phyloP scores from a whole-genome alignment of 2,329 filamentous ascomycete genomes.

The Dactylellina leptospora region DNA sequence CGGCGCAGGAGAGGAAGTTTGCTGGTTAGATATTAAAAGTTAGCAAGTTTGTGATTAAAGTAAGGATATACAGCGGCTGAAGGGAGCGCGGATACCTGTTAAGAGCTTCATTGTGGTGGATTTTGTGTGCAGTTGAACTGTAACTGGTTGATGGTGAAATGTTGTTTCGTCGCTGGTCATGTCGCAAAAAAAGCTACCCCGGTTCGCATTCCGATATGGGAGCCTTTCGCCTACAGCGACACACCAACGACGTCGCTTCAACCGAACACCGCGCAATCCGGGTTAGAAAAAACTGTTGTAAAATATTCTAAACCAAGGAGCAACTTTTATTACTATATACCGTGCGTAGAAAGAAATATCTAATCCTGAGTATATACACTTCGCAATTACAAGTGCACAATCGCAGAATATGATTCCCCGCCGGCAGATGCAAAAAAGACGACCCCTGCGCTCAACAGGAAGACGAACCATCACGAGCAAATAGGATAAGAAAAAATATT shows the following conservation, averaged over 20 bases:
- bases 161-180: neutral
- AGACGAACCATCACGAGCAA: too few species aligned
- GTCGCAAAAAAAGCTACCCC: slow-evolving; percentile 19
- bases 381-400: neutral
- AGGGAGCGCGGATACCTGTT: slow-evolving; percentile 18
- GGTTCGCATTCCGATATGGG: neutral
- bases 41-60: neutral
- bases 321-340: slow-evolving; percentile 19
- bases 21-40: slow-evolving; percentile 62
- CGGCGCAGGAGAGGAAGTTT: slow-evolving; percentile 95
- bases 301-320: neutral
- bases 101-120: slow-evolving; percentile 42
- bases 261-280: too few species aligned
- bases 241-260: too few species aligned
- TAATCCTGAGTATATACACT: slow-evolving; percentile 1
- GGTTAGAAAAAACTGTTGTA: neutral
- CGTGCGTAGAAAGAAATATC: slow-evolving; percentile 4
- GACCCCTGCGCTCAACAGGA: too few species aligned
- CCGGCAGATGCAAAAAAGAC: neutral
- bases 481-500: neutral
- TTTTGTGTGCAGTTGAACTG: neutral
- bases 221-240: neutral
- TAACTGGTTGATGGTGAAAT: neutral
- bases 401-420: too few species aligned
- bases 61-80: neutral